These are phyloP conservation scores for Manihot esculenta DNA, from an alignment of 441 rosid species.

Conservation along the genomic window DNA sequence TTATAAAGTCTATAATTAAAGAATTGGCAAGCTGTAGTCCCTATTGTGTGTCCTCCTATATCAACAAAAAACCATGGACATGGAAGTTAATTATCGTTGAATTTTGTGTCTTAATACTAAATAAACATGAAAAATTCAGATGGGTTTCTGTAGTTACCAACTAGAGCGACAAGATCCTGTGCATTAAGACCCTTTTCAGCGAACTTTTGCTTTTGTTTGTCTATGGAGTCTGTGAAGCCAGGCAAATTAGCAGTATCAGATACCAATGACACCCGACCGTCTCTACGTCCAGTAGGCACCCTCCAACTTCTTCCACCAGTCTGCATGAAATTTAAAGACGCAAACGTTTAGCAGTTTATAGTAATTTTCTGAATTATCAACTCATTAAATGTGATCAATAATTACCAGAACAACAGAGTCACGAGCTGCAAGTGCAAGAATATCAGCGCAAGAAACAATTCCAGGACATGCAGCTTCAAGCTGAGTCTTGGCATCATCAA, in stretches of 20 bases:
- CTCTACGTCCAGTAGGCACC: constrained; percentile 76
- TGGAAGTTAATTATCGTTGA: neutral
- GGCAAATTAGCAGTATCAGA: constrained; percentile 51
- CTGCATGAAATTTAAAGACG: constrained; percentile 22
- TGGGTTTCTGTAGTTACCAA: constrained; percentile 33
- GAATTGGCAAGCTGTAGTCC: constrained; percentile 60
- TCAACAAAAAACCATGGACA: neutral
- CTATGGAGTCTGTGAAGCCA: constrained; percentile 47
- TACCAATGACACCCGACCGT: constrained; percentile 56
- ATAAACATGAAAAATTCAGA: no score
- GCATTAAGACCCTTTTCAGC: constrained; percentile 39
- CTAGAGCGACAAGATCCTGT: constrained; percentile 70
- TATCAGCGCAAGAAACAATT: constrained; percentile 52
- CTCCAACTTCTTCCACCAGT: constrained; percentile 48
- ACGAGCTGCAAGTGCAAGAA: constrained; percentile 47
- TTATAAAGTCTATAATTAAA: constrained; percentile 53
- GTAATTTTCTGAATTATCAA: no score
- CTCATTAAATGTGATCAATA: neutral
- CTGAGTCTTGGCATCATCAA: constrained; percentile 40
- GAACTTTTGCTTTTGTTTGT: constrained; percentile 52
- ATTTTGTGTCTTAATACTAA: no score
- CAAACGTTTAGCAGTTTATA: neutral
- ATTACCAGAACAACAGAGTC: constrained; percentile 42
- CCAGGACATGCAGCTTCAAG: constrained; percentile 42
- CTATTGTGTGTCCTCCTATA: constrained; percentile 66